Evolutionary conservation across 257 asterid species (phyloP), one percentile per base, ranked within the genome.

Genomic region (Solanum medicagineum): DNA sequence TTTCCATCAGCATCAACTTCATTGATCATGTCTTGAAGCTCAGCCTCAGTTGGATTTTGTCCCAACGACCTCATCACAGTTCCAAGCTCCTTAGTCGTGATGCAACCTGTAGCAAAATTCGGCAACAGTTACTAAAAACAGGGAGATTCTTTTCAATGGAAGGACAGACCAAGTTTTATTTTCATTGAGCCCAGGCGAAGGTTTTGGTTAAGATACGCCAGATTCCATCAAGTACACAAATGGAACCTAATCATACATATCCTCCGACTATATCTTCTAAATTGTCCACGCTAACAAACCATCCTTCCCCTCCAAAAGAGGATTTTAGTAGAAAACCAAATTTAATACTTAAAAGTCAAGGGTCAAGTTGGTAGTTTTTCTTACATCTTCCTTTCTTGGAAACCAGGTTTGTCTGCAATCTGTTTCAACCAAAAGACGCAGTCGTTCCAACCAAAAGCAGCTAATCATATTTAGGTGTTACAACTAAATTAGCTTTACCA

Each of bases 1-100:
- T 74, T 74, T 74, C 81, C 81, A 74, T 74, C 81, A 74, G 81
- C 81, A 74, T 74, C 81, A 45, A 74, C 81, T 74, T 74, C 81
- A 47, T 74, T 74, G 81, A 74, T 74, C 81, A 74, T 74, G 81
- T 47, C 81, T 47, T 74, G 81, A 74, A 74, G 81, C 60, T 74
- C 60, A 74, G 81, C 81, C 81, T 74, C 81, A 22, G 81, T 74
- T 74, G 81, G 81, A 74, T 74, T 74, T 74, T 74, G 44, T 74
- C 81, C 81, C 42, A 74, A 22, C 0, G 81, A 74, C 56, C 60
- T 59, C 81, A 47, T 74, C 81, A 74, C 81, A 1, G 81, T 74
- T 8, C 81, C 81, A 74, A 74, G 81, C 42, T 74, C 81, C 60
- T 74, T 74, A 74, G 81, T 74, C 8, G 81, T 74, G 60, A 74